Percentiles rank a stretch among this genome's conserved stretches.
Evolutionary conservation across 202 grass and related monocot species (phyloP).

Genomic region (Alloteropsis angusta): DNA sequence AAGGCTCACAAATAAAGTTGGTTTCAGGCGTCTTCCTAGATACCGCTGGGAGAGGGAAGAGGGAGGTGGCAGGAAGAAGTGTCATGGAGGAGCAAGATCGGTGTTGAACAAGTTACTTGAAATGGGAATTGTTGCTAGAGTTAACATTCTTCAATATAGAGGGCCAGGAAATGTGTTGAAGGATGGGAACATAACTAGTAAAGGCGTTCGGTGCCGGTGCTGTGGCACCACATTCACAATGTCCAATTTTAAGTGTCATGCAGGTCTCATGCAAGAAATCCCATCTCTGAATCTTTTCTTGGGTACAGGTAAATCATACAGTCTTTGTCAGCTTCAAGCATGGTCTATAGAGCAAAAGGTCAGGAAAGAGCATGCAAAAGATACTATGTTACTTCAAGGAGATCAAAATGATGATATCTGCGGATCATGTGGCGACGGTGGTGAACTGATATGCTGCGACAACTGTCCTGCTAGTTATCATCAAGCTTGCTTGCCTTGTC

Average conservation of each 20-base stretch:
- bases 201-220: slow-evolving; percentile 65
- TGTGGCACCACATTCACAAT: slow-evolving; percentile 53
- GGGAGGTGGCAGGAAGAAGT: slow-evolving; percentile 17
- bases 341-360: slow-evolving; percentile 75
- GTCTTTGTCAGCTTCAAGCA: slow-evolving; percentile 71
- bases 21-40: slow-evolving; percentile 33
- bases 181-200: slow-evolving; percentile 55
- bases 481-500: slow-evolving; percentile 60
- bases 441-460: slow-evolving; percentile 95
- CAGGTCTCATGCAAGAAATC: slow-evolving; percentile 34
- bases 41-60: slow-evolving; percentile 30
- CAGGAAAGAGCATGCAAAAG: slow-evolving; percentile 46
- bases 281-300: slow-evolving; percentile 77
- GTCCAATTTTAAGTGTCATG: slow-evolving; percentile 62
- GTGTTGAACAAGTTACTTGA: slow-evolving; percentile 61
- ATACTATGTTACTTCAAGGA: slow-evolving; percentile 29
- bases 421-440: slow-evolving; percentile 66
- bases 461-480: slow-evolving; percentile 84
- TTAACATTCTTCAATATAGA: slow-evolving; percentile 51
- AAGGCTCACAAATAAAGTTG: slow-evolving; percentile 26
- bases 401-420: slow-evolving; percentile 82
- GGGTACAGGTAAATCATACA: slow-evolving; percentile 65
- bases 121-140: slow-evolving; percentile 44
- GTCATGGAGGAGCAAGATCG: slow-evolving; percentile 47
- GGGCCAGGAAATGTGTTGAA: slow-evolving; percentile 52